These are phyloP conservation scores for Fusarium sp. DNA, from an alignment of 2,329 filamentous ascomycete genomes.

Conservation along the genomic window DNA sequence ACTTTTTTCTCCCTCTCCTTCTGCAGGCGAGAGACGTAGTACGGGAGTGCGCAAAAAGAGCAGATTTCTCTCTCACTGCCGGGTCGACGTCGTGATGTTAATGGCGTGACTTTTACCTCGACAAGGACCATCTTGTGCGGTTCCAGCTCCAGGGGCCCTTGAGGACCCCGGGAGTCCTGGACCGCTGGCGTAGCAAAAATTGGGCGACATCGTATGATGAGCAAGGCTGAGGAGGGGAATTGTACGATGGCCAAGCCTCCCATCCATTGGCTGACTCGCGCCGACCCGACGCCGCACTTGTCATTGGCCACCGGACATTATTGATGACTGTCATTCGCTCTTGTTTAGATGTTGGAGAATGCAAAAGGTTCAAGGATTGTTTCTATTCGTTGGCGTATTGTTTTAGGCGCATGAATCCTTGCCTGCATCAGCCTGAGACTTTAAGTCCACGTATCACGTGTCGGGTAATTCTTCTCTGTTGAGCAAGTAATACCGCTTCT, in stretches of 20 bases:
- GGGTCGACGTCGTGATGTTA: slow-evolving; percentile 49
- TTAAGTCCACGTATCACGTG: slow-evolving; percentile 26
- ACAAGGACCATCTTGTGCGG: slow-evolving; percentile 45
- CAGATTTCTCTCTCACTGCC: slow-evolving; percentile 43
- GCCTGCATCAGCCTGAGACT: background rate
- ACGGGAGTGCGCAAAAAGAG: slow-evolving; percentile 27
- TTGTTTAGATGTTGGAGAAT: slow-evolving; percentile 31
- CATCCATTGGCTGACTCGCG: slow-evolving; percentile 44
- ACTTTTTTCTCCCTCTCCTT: slow-evolving; percentile 21
- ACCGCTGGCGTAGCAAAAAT: slow-evolving; percentile 51
- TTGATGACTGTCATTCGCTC: slow-evolving; percentile 29
- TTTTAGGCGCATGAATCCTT: slow-evolving; percentile 19
- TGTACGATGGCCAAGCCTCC: slow-evolving; percentile 50
- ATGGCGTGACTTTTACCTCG: slow-evolving; percentile 52
- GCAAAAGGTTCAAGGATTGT: slow-evolving; percentile 19
- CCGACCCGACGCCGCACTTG: slow-evolving; percentile 25
- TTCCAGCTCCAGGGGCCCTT: slow-evolving; percentile 47
- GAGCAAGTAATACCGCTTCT: slow-evolving; percentile 17
- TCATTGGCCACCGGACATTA: slow-evolving; percentile 26
- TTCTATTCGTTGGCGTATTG: slow-evolving; percentile 28
- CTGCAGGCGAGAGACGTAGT: slow-evolving; percentile 33
- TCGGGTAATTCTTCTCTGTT: background rate
- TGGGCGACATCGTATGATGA: slow-evolving; percentile 58
- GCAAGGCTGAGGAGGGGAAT: slow-evolving; percentile 57
- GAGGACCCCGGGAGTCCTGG: slow-evolving; percentile 42